phyloP scores from a whole-genome alignment of 2,329 filamentous ascomycete genomes.

The Epicoccum sorghinum region DNA sequence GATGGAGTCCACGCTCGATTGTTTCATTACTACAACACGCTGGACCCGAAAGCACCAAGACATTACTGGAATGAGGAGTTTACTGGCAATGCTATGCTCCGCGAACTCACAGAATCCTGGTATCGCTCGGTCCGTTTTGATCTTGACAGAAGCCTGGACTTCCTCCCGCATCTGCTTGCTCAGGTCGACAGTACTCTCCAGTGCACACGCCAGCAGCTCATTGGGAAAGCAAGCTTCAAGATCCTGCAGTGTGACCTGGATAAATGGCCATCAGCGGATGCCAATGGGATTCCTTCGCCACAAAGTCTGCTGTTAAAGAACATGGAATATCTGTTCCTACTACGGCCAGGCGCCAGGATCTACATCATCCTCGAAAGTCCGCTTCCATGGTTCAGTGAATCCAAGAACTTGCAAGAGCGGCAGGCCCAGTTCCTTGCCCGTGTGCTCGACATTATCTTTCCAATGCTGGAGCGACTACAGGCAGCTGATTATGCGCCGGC shows the following conservation, averaged over 20 bases:
- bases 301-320: slow-evolving; percentile 10
- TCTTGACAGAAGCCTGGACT: slow-evolving; percentile 13
- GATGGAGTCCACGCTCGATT: slow-evolving; percentile 12
- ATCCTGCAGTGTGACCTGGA: slow-evolving; percentile 11
- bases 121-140: slow-evolving; percentile 15
- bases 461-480: slow-evolving; percentile 1
- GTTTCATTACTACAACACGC: slow-evolving; percentile 13
- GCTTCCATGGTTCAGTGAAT: slow-evolving; percentile 8
- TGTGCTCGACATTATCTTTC: slow-evolving; percentile 11
- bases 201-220: slow-evolving; percentile 7
- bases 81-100: slow-evolving; percentile 10
- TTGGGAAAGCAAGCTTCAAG: slow-evolving; percentile 14
- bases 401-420: slow-evolving; percentile 9
- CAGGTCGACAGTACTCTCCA: slow-evolving; percentile 10
- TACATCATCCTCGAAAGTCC: slow-evolving; percentile 9
- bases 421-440: slow-evolving; percentile 8
- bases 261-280: slow-evolving; percentile 10
- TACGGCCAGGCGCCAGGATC: slow-evolving; percentile 9
- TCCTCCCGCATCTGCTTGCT: slow-evolving; percentile 13
- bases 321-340: slow-evolving; percentile 12
- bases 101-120: slow-evolving; percentile 14
- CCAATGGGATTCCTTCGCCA: slow-evolving; percentile 11
- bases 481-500: slow-evolving; percentile 3
- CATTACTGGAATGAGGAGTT: slow-evolving; percentile 17
- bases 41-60: slow-evolving; percentile 16